Base-by-base conservation (phyloP, 768 basidiomycete species). In the Pisolithus tinctorius region DNA sequence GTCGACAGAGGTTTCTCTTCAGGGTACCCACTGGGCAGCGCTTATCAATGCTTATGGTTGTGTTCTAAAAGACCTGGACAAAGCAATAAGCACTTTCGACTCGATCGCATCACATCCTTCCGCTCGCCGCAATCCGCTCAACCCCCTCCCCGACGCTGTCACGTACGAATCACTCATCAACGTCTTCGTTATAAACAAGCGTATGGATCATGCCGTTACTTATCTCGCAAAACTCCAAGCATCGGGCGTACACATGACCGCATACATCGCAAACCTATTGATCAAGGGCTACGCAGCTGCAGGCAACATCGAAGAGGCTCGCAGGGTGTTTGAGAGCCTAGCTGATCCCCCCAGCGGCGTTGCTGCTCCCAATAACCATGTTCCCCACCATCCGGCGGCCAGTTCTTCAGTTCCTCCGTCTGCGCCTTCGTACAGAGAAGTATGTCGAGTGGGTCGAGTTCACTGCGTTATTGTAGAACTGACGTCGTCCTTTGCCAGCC, bases 81-180 rank as follows among this genome's bases (percentile, higher is more conserved):
- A 83, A 57, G 92, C 94, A 1, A 74, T 90, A 44, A 67, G 74
- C 4, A 67, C 86, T 34, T 98, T 98, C 64, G 79, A 94, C 26
- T 80, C 84, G 20, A 86, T 96, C 62, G 56, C 76, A 8, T 61
- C 67, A 0, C 81, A 80, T 59, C 77, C 75, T 1, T 72, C 76
- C 11, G 75, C 80, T 1, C 38, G 39, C 10, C 45, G 56, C 10
- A 57, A 67, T 16, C 16, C 63, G 11, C 14, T 25, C 25, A 26
- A 14, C 1, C 66, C 69, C 5, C 66, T 83, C 20, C 82, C 84
- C 1, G 94, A 98, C 53, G 86, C 91, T 0, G 82, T 97, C 45
- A 77, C 84, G 20, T 97, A 86, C 69, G 96, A 99, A 65, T 83
- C 93, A 0, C 72, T 98, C 57, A 79, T 97, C 74, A 93, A 89